phyloP scores from a whole-genome alignment of 129 eudicot species.

The Centrapalus pauciflorus region DNA sequence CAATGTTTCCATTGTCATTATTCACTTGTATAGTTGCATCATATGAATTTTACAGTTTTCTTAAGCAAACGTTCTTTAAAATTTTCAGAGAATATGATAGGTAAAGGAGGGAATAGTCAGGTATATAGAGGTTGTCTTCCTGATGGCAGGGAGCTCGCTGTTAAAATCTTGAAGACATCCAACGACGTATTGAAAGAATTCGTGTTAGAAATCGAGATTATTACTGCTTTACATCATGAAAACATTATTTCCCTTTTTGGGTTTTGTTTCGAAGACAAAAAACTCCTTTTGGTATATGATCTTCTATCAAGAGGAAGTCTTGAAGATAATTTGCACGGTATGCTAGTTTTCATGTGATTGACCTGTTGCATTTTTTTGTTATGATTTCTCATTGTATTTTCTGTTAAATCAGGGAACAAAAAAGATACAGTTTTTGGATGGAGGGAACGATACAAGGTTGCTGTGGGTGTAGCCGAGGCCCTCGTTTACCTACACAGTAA shows the following conservation, averaged over 20 bases:
- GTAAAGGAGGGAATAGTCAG: slow-evolving; percentile 90
- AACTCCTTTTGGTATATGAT: slow-evolving; percentile 89
- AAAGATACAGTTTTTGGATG: slow-evolving; percentile 63
- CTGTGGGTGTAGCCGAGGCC: slow-evolving; percentile 90
- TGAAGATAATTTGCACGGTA: slow-evolving; percentile 96
- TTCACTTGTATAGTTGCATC: neutral
- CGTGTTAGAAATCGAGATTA: slow-evolving; percentile 75
- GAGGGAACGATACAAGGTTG: slow-evolving; percentile 81
- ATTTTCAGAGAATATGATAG: slow-evolving; percentile 67
- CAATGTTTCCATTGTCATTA: neutral
- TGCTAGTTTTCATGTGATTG: neutral
- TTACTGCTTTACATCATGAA: slow-evolving; percentile 81
- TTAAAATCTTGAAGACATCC: slow-evolving; percentile 68
- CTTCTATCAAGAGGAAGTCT: slow-evolving; percentile 93
- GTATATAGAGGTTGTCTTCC: slow-evolving; percentile 79
- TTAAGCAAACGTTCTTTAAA: slow-evolving; percentile 2
- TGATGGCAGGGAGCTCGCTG: slow-evolving; percentile 90
- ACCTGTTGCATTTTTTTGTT: neutral
- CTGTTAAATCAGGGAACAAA: slow-evolving; percentile 39
- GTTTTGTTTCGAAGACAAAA: slow-evolving; percentile 79
- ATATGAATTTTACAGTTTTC: neutral
- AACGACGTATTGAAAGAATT: slow-evolving; percentile 72
- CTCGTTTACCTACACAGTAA: slow-evolving; percentile 68
- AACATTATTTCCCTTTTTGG: slow-evolving; percentile 80
- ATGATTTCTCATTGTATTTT: neutral